phyloP scores from a whole-genome alignment of 1,139 yeast genomes.

The Yamadazyma atlantica region DNA sequence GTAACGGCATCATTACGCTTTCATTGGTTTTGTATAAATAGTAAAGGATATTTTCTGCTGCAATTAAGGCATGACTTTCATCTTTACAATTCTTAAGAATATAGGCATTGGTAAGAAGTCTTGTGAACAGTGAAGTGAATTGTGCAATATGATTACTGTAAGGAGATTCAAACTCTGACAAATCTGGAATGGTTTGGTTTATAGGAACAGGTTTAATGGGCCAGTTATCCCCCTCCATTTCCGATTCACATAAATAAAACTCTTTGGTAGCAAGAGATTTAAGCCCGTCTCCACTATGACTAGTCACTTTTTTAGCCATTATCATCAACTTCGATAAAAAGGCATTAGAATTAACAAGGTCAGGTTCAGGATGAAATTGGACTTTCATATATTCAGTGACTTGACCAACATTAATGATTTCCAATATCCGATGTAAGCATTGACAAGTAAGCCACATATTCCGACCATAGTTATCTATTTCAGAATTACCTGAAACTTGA shows the following conservation, averaged over 20 bases:
- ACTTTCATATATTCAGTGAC: too few relatives aligned
- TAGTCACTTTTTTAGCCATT: constrained; percentile 14
- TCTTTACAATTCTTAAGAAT: constrained; percentile 18
- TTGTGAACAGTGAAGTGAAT: constrained; percentile 23
- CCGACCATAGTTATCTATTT: background rate
- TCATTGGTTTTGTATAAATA: constrained; percentile 22
- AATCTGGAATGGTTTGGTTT: background rate
- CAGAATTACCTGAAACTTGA: background rate
- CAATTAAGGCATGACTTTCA: constrained; percentile 29
- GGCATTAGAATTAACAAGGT: too few relatives aligned
- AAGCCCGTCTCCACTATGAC: constrained; percentile 14
- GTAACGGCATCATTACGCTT: constrained; percentile 23
- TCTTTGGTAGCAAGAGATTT: constrained; percentile 15
- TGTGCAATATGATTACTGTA: constrained; percentile 16
- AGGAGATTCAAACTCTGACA: constrained; percentile 3
- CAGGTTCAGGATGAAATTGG: too few relatives aligned
- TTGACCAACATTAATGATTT: too few relatives aligned
- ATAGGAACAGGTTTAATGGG: background rate
- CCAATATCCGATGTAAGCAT: too few relatives aligned
- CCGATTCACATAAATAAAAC: constrained; percentile 26
- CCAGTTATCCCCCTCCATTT: constrained; percentile 8
- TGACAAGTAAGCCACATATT: too few relatives aligned
- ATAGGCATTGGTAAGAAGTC: constrained; percentile 28
- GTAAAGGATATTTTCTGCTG: constrained; percentile 28
- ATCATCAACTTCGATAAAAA: background rate